phyloP scores from a whole-genome alignment of 495 filamentous ascomycete genomes.

The Astrothelium macrocarpum region DNA sequence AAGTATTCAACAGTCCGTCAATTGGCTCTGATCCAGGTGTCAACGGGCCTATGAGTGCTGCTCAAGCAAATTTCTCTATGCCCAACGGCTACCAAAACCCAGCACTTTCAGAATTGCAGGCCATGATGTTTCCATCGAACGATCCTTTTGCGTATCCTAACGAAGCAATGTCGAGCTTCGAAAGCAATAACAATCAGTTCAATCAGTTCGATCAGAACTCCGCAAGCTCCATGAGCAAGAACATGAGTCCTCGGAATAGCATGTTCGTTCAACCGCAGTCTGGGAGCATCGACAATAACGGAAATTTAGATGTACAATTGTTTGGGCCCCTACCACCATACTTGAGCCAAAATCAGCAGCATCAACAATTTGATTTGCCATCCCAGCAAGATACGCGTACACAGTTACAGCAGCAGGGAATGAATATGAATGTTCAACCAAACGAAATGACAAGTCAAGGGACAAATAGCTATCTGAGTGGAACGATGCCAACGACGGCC shows the following conservation, averaged over 20 bases:
- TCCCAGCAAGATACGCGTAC: constrained; percentile 5
- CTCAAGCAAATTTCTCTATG: constrained; percentile 11
- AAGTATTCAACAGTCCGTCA: constrained; percentile 4
- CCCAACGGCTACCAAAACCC: constrained; percentile 33
- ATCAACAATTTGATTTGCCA: background rate
- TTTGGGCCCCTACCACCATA: constrained; percentile 48
- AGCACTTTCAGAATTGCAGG: constrained; percentile 60
- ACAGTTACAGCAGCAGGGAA: constrained; percentile 8
- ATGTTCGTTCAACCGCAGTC: constrained; percentile 7
- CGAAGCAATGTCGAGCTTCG: constrained; percentile 63
- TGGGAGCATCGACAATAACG: constrained; percentile 15
- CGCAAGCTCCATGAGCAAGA: background rate
- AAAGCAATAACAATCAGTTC: constrained; percentile 35
- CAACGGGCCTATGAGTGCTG: constrained; percentile 1
- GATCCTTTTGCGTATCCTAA: constrained; percentile 88
- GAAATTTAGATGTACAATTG: constrained; percentile 45
- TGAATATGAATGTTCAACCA: background rate
- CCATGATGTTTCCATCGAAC: constrained; percentile 85
- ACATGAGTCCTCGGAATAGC: constrained; percentile 4
- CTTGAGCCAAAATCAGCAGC: constrained; percentile 35
- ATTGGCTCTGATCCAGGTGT: background rate
- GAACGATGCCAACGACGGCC: background rate
- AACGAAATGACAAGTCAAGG: constrained; percentile 3
- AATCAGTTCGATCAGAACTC: constrained; percentile 7
- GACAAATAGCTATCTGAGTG: background rate